These are phyloP conservation scores for Vigna radiata DNA, from an alignment of 306 rosid genomes.

Conservation along the genomic window DNA sequence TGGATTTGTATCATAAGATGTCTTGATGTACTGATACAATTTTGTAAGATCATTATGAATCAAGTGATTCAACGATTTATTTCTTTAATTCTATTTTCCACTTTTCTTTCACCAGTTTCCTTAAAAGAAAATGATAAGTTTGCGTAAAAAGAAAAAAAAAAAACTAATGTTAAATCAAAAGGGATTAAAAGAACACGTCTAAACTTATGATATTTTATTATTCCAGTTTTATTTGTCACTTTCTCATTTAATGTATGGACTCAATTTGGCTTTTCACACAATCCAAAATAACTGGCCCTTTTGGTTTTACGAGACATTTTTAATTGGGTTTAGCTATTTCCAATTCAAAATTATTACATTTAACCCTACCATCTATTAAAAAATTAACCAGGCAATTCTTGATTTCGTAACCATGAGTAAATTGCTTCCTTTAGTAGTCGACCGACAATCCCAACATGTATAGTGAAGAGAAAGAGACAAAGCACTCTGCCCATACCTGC, in stretches of 20 bases:
- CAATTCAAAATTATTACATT: not conserved
- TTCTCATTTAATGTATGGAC: not conserved
- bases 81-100: not conserved
- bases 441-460: not conserved
- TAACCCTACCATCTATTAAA: not conserved
- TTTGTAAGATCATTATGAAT: not conserved
- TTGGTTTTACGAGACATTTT: not conserved
- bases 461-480: not conserved
- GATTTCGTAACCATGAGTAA: not conserved
- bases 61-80: not conserved
- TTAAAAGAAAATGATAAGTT: not conserved
- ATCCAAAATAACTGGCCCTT: not conserved
- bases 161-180: not conserved
- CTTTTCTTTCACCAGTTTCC: not conserved
- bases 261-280: not conserved
- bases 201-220: not conserved
- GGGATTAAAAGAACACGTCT: not conserved
- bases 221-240: not conserved
- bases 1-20: not conserved
- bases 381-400: not conserved
- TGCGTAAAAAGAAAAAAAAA: too few species aligned
- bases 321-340: not conserved
- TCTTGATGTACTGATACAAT: not conserved
- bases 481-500: slow-evolving; percentile 58
- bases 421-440: not conserved